A percentile compares a stretch with the other conserved stretches of the same genome.
Conservation (phyloP, 352 stramenopile species). For the Phytophthora sp. region DNA sequence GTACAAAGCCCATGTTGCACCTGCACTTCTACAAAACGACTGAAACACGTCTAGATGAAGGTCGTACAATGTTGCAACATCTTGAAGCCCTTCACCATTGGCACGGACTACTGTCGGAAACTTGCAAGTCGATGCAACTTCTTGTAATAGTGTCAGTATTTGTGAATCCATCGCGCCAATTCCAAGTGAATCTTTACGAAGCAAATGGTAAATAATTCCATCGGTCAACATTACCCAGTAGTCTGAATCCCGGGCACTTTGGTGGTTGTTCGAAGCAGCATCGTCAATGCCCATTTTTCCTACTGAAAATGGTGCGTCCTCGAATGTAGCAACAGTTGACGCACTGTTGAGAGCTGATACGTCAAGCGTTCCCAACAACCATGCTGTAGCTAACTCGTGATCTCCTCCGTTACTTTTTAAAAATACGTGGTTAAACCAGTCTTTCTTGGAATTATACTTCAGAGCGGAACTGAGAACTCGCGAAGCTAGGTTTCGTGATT, state of each 20-base stretch:
- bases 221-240: conserved; percentile 81
- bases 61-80: conserved; percentile 46
- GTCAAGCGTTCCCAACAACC: conserved; percentile 75
- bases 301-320: conserved; percentile 32
- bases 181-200: conserved; percentile 43
- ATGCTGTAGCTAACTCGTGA: conserved; percentile 60
- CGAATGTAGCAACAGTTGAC: conserved; percentile 23
- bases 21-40: conserved; percentile 57
- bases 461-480: conserved; percentile 63
- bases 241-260: conserved; percentile 46
- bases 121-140: conserved; percentile 43
- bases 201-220: conserved; percentile 61
- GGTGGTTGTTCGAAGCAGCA: neutral
- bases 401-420: conserved; percentile 61
- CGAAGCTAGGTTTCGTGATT: conserved; percentile 58
- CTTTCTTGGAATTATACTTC: conserved; percentile 60
- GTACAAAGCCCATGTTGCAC: conserved; percentile 46
- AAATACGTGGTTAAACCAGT: conserved; percentile 74
- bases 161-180: conserved; percentile 60
- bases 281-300: neutral
- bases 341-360: conserved; percentile 30
- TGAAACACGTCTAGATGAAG: conserved; percentile 78
- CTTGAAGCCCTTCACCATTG: conserved; percentile 19
- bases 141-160: conserved; percentile 50
- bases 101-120: conserved; percentile 41